Evolutionary conservation across 2,329 filamentous ascomycete genomes (phyloP).

Genomic region (Sclerotiophoma versabilis): DNA sequence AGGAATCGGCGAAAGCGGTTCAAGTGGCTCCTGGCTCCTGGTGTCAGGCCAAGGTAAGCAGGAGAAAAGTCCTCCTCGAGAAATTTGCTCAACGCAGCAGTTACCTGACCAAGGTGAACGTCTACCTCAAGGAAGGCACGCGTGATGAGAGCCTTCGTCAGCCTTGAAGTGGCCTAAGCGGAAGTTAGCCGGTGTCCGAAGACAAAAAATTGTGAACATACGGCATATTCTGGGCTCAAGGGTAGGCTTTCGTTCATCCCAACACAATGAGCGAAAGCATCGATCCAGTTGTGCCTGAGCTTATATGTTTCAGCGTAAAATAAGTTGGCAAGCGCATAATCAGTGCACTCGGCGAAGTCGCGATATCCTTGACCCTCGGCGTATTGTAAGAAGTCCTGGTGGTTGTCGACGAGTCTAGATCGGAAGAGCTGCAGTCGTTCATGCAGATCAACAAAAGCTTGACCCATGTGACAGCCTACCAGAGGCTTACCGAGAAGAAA

Average conservation of each 20-base stretch:
- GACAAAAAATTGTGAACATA: conserved; percentile 47
- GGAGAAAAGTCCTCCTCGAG: conserved; percentile 75
- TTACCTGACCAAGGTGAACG: conserved; percentile 64
- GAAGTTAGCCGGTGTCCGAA: conserved; percentile 1
- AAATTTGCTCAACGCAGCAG: conserved; percentile 68
- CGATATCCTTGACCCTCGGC: conserved; percentile 74
- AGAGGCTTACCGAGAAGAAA: conserved; percentile 71
- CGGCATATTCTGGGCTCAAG: conserved; percentile 66
- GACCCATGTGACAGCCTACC: conserved; percentile 71
- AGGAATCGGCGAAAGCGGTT: conserved; percentile 76
- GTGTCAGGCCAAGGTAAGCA: conserved; percentile 68
- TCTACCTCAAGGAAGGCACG: conserved; percentile 71
- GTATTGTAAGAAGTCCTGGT: conserved; percentile 69
- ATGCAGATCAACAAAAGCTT: conserved; percentile 69
- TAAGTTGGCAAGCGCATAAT: conserved; percentile 72
- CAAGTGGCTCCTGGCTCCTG: conserved; percentile 69
- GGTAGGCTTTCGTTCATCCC: conserved; percentile 74
- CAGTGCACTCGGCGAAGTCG: conserved; percentile 68
- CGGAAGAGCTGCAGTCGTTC: conserved; percentile 70
- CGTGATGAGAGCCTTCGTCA: conserved; percentile 70
- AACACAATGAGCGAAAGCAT: conserved; percentile 79
- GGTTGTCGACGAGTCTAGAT: conserved; percentile 61
- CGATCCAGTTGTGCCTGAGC: conserved; percentile 70
- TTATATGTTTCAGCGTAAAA: conserved; percentile 72
- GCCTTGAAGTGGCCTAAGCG: conserved; percentile 50